Evolutionary conservation across 768 basidiomycete genomes (phyloP), one percentile per base, ranked within the genome.

Genomic region (Lactarius indigo): DNA sequence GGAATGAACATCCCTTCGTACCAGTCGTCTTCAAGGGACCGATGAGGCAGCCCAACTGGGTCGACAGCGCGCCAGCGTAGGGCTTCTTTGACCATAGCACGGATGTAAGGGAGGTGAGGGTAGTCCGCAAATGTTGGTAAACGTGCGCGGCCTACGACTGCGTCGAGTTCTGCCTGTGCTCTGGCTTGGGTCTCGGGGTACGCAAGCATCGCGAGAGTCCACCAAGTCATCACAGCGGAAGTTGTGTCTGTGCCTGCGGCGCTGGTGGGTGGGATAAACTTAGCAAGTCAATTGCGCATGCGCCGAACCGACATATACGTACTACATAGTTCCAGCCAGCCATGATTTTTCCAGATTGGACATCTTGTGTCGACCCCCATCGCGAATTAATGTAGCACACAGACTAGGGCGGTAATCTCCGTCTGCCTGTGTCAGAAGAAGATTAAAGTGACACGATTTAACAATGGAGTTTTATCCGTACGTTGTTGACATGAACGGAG

Each of bases 1-100:
- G 65, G 65, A 33, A 66, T 66, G 37, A 57, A 66, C 61, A 31
- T 57, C 13, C 61, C 65, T 39, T 64, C 31, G 9, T 66, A 64
- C 65, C 65, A 66, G 26, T 64, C 65, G 17, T 66, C 61, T 35
- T 63, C 55, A 0, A 33, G 39, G 26, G 55, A n/a, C 18, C 4
- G 33, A 28, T 66, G 65, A 6, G 39, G 55, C 20, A 47, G 0
- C 15, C 33, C 44, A 1, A 56, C 13, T 7, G 58, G 60, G 17
- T 9, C 13, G 5, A 41, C 2, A 3, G 31, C 3, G 5, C 41
- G 2, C 65, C 61, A 66, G 28, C 61, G 65, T 2, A 63, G 13
- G 4, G 7, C 2, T 13, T 66, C 65, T 35, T 52, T 61, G 2
- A 66, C 54, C 42, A 55, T 59, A 7, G 58, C 58, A 17, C 58